A percentile compares a stretch with the other conserved stretches of the same genome.
phyloP scores from a whole-genome alignment of 495 filamentous ascomycete genomes.

The Podospora pseudoanserina region DNA sequence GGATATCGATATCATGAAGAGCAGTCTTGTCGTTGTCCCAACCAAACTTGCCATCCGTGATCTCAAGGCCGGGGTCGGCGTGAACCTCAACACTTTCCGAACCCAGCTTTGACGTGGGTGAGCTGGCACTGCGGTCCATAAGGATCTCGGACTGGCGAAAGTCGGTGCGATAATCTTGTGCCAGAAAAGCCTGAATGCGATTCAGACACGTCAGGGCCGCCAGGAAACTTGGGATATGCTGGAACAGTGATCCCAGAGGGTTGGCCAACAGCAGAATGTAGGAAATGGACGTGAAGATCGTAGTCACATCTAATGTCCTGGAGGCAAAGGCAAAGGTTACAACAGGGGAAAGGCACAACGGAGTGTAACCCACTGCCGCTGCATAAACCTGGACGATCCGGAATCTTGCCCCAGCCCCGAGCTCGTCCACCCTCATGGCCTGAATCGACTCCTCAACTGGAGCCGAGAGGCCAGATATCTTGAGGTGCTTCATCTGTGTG shows the following conservation, averaged over 20 bases:
- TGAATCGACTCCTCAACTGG: constrained; percentile 37
- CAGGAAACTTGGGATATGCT: constrained; percentile 50
- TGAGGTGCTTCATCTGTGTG: constrained; percentile 46
- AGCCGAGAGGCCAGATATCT: constrained; percentile 41
- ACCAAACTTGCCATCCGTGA: constrained; percentile 33
- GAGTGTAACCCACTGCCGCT: constrained; percentile 44
- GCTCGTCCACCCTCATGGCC: constrained; percentile 40
- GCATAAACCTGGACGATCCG: constrained; percentile 22
- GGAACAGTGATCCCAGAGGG: constrained; percentile 56
- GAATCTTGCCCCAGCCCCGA: constrained; percentile 34
- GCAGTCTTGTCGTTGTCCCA: constrained; percentile 40
- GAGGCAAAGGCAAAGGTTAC: constrained; percentile 43
- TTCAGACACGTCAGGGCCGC: constrained; percentile 55
- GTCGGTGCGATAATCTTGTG: constrained; percentile 19
- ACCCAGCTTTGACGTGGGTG: not conserved
- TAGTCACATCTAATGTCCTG: constrained; percentile 45
- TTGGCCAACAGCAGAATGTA: constrained; percentile 58
- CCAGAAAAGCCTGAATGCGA: constrained; percentile 48
- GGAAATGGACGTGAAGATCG: constrained; percentile 58
- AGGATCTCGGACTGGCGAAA: constrained; percentile 13
- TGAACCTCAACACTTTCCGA: constrained; percentile 11
- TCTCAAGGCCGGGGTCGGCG: not conserved
- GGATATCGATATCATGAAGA: constrained; percentile 36
- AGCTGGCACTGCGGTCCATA: not conserved
- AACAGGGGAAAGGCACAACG: constrained; percentile 43